Conservation (phyloP, 2,329 filamentous ascomycete species). For the Diaporthe ilicicola region DNA sequence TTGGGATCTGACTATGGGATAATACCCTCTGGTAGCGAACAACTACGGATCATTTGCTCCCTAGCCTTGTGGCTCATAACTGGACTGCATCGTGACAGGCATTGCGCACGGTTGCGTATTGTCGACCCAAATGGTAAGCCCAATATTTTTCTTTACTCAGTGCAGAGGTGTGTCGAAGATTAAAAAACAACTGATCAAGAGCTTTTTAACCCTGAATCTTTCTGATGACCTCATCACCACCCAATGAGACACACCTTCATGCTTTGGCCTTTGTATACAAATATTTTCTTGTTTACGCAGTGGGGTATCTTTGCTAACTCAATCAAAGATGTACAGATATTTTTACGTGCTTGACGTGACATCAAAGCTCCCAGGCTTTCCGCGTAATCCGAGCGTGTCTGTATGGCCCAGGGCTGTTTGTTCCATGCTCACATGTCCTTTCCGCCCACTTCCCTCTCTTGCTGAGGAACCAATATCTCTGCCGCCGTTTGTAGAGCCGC, state of each 20-base stretch:
- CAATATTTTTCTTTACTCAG: constrained; percentile 32
- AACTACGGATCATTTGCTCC: constrained; percentile 34
- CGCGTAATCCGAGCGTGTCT: not conserved
- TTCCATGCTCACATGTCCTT: not conserved
- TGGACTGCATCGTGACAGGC: constrained; percentile 24
- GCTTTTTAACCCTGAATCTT: constrained; percentile 74
- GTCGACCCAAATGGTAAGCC: constrained; percentile 20
- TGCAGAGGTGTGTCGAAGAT: constrained; percentile 57
- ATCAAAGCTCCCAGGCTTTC: not conserved
- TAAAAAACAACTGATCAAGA: constrained; percentile 62
- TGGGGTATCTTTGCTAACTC: constrained; percentile 51
- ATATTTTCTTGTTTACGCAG: constrained; percentile 32
- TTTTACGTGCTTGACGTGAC: not conserved
- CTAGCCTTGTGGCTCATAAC: not conserved
- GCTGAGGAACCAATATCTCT: constrained; percentile 55
- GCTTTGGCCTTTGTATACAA: constrained; percentile 34
- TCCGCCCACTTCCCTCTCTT: not conserved
- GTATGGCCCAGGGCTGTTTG: constrained; percentile 23
- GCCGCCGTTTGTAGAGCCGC: constrained; percentile 74
- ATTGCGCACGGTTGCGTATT: not conserved
- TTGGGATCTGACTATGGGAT: constrained; percentile 25
- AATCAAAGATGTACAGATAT: constrained; percentile 34
- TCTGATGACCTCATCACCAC: constrained; percentile 67
- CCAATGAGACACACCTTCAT: constrained; percentile 59
- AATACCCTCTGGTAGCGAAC: constrained; percentile 32